Conservation (phyloP, 2,329 filamentous ascomycete species). For the Pseudogymnoascus sp. region DNA sequence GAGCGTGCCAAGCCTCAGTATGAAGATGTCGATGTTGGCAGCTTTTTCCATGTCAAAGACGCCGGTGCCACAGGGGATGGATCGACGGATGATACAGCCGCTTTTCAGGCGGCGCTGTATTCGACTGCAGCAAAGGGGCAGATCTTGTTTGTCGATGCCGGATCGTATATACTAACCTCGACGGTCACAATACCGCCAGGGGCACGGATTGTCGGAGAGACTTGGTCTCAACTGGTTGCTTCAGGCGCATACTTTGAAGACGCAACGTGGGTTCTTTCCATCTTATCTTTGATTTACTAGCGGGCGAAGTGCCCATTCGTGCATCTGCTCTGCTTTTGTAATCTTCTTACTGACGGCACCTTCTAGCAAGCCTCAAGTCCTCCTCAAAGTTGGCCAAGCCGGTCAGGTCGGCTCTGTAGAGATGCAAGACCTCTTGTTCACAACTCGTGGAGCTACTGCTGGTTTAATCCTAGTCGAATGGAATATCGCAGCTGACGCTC, state of each 20-base stretch:
- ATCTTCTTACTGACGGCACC: background rate
- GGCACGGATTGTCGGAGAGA: constrained; percentile 28
- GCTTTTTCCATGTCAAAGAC: constrained; percentile 49
- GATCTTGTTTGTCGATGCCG: constrained; percentile 46
- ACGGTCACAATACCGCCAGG: constrained; percentile 37
- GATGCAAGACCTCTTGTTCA: constrained; percentile 33
- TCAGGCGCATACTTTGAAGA: constrained; percentile 35
- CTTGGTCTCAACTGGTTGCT: constrained; percentile 31
- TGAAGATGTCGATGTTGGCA: background rate
- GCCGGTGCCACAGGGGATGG: constrained; percentile 60
- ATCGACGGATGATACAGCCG: constrained; percentile 65
- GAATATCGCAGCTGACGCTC: constrained; percentile 25
- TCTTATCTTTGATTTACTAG: too few species aligned
- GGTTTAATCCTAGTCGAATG: constrained; percentile 33
- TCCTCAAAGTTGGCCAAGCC: constrained; percentile 28
- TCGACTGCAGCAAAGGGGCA: constrained; percentile 25
- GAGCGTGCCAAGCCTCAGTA: constrained; percentile 39
- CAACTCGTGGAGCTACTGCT: constrained; percentile 30
- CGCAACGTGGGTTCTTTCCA: background rate
- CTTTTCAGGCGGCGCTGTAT: constrained; percentile 27
- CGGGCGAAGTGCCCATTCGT: too few species aligned
- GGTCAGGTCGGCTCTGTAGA: constrained; percentile 36
- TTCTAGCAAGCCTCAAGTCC: constrained; percentile 11
- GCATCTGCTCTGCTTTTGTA: background rate
- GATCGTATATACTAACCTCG: constrained; percentile 41